Percentiles rank a stretch among this genome's conserved stretches.
phyloP scores from a whole-genome alignment of 2,329 filamentous ascomycete species.

The Fusarium longipes region DNA sequence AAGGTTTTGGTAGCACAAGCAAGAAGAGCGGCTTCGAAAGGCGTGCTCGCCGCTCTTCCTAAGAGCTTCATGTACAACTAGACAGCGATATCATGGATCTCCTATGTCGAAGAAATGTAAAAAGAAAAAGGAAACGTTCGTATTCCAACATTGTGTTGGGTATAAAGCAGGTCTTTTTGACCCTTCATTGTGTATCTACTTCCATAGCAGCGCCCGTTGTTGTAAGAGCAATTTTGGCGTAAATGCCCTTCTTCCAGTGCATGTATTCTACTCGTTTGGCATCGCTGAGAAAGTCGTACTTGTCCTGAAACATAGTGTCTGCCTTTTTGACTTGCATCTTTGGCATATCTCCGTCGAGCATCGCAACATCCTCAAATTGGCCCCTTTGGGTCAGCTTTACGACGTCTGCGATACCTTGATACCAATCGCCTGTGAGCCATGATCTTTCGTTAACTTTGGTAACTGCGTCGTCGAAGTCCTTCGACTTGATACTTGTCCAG shows the following conservation, averaged over 20 bases:
- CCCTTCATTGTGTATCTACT: slow-evolving; percentile 47
- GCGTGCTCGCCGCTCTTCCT: slow-evolving; percentile 21
- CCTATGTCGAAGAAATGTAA: slow-evolving; percentile 22
- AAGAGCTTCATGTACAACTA: slow-evolving; percentile 14
- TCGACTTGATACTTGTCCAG: slow-evolving; percentile 61
- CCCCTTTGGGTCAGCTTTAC: slow-evolving; percentile 50
- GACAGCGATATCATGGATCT: slow-evolving; percentile 16
- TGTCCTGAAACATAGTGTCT: slow-evolving; percentile 80
- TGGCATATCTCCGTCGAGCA: slow-evolving; percentile 50
- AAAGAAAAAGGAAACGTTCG: slow-evolving; percentile 30
- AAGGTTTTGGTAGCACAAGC: slow-evolving; percentile 19
- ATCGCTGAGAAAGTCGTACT: slow-evolving; percentile 77
- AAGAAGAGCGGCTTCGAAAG: slow-evolving; percentile 28
- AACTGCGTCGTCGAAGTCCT: slow-evolving; percentile 72
- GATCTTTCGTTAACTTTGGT: slow-evolving; percentile 65
- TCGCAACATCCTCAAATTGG: slow-evolving; percentile 51
- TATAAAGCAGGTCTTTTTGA: slow-evolving; percentile 44
- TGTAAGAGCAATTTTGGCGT: slow-evolving; percentile 65
- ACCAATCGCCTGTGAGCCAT: slow-evolving; percentile 75
- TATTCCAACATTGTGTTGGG: slow-evolving; percentile 40
- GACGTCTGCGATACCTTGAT: slow-evolving; percentile 66
- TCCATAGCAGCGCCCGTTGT: slow-evolving; percentile 50
- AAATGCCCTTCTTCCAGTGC: slow-evolving; percentile 71
- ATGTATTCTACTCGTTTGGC: slow-evolving; percentile 69
- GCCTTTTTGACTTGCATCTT: slow-evolving; percentile 60